Conservation (phyloP, 805 yeast genomes). For the Metschnikowia vanudenii region DNA sequence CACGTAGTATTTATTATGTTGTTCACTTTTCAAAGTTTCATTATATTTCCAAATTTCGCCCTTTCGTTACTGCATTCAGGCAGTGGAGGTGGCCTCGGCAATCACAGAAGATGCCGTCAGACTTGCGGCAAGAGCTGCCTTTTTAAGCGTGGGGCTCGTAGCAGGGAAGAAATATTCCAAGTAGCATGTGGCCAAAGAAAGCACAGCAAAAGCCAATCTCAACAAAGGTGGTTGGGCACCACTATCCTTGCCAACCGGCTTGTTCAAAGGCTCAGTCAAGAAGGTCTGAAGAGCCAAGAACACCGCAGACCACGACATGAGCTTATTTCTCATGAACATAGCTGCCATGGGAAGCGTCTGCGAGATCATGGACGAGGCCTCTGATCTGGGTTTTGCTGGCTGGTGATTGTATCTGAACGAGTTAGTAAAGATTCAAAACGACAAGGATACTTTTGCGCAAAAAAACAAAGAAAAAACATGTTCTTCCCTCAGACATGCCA, state of each 20-base stretch:
- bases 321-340: conserved; percentile 58
- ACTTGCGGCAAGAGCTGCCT: conserved; percentile 18
- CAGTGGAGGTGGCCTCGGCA: conserved; percentile 16
- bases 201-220: conserved; percentile 43
- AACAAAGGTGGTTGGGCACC: conserved; percentile 47
- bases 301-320: conserved; percentile 56
- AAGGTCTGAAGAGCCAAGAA: conserved; percentile 49
- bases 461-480: too few species aligned
- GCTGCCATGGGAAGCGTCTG: conserved; percentile 70
- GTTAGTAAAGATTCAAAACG: conserved; percentile 9
- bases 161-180: conserved; percentile 50
- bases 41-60: background rate
- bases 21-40: background rate
- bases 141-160: conserved; percentile 32
- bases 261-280: conserved; percentile 43
- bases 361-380: conserved; percentile 45
- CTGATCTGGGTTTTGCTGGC: conserved; percentile 48
- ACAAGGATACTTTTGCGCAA: too few species aligned
- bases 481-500: too few species aligned
- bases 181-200: conserved; percentile 53
- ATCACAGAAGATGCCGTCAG: conserved; percentile 14
- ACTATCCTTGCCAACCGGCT: conserved; percentile 25
- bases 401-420: conserved; percentile 43
- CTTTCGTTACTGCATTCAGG: background rate
- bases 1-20: background rate